phyloP scores from a whole-genome alignment of 768 basidiomycete species.

The Tylopilus rubrobrunneus region DNA sequence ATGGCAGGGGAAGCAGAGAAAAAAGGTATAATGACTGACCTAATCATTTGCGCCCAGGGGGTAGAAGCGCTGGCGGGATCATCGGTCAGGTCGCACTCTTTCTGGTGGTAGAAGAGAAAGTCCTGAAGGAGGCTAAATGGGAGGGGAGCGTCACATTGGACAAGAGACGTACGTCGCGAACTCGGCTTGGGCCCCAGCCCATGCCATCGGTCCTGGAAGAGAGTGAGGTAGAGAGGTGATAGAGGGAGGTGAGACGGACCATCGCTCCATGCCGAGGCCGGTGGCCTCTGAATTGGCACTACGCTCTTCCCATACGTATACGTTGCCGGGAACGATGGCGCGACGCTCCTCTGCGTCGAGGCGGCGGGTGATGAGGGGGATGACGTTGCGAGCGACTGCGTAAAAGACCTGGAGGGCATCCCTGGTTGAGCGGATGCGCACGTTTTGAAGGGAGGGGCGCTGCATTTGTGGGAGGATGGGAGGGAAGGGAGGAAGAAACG shows the following conservation, averaged over 20 bases:
- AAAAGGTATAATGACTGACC: conserved; percentile 37
- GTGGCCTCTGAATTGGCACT: conserved; percentile 78
- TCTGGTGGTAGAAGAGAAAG: conserved; percentile 55
- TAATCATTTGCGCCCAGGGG: conserved; percentile 74
- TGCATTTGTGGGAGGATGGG: conserved; percentile 49
- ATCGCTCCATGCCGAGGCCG: conserved; percentile 83
- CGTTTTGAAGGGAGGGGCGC: conserved; percentile 68
- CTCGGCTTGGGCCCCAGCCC: conserved; percentile 81
- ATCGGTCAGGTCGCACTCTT: conserved; percentile 39
- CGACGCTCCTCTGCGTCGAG: conserved; percentile 80
- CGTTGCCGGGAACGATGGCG: conserved; percentile 69
- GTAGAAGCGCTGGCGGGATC: conserved; percentile 48
- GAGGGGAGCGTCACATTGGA: too few relatives aligned
- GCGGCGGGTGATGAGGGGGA: conserved; percentile 76
- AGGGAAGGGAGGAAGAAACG: conserved; percentile 19
- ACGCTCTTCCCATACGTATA: conserved; percentile 88
- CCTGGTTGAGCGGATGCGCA: conserved; percentile 72
- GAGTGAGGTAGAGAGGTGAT: neutral
- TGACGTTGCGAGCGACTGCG: conserved; percentile 61
- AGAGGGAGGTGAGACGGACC: conserved; percentile 37
- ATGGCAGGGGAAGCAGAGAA: neutral
- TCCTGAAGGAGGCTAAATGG: conserved; percentile 33
- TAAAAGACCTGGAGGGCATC: conserved; percentile 82
- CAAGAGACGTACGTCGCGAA: conserved; percentile 41
- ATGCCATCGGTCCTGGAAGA: conserved; percentile 57